Percentiles rank a stretch among this genome's conserved stretches.
Evolutionary conservation across 495 filamentous ascomycete genomes (phyloP).

Genomic region (Penicillium coprophilum): DNA sequence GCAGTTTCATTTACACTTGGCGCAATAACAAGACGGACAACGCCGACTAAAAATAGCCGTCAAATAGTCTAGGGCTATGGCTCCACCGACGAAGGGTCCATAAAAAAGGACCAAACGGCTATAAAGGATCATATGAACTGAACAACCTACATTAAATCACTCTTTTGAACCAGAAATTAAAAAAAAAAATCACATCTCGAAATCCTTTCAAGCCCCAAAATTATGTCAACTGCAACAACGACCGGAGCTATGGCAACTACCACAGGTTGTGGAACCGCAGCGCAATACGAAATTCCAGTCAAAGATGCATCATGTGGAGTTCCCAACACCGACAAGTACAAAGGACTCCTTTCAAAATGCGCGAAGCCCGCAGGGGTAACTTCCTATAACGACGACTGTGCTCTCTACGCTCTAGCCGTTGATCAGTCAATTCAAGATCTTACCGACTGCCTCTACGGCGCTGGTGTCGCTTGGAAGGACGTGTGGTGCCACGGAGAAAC

Average conservation of each 20-base stretch:
- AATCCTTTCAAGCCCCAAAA: background rate
- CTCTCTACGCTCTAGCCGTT: constrained; percentile 16
- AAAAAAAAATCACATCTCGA: background rate
- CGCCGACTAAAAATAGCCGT: constrained; percentile 7
- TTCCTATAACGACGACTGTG: constrained; percentile 13
- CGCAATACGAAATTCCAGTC: constrained; percentile 21
- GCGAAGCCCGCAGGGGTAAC: constrained; percentile 13
- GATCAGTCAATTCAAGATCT: constrained; percentile 25
- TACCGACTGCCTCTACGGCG: constrained; percentile 27
- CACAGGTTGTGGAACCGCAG: constrained; percentile 13
- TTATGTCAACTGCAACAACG: constrained; percentile 6
- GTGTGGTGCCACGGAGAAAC: constrained; percentile 24
- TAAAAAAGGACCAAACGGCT: background rate
- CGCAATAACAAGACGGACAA: background rate
- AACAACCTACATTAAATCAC: background rate
- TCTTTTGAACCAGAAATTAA: background rate
- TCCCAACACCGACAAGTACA: constrained; percentile 19
- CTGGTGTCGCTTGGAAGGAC: constrained; percentile 34
- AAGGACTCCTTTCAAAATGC: constrained; percentile 11
- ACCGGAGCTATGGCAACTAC: constrained; percentile 3
- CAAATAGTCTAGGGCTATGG: background rate
- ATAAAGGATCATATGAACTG: background rate
- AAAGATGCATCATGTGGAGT: constrained; percentile 22
- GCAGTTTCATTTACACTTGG: background rate
- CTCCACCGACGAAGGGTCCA: background rate